Base-by-base conservation (phyloP, 768 basidiomycete genomes). In the Hydnomerulius pinastri region DNA sequence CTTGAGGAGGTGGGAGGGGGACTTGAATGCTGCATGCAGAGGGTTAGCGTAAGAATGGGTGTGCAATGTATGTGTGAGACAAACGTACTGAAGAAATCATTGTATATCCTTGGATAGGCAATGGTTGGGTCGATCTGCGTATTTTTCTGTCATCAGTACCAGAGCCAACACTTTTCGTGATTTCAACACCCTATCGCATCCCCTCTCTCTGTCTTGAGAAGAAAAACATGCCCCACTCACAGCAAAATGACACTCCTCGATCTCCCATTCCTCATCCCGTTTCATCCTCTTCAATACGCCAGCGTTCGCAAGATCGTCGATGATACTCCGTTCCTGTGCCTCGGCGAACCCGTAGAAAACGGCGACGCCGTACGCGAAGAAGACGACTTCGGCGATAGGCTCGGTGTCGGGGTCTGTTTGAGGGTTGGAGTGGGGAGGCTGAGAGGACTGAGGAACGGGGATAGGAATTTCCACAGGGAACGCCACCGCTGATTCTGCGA, bases 321-420 rank as follows among this genome's bases (percentile, higher is more conserved):
- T 66, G 36, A 98, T 84, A 56, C 83, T 82, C 51, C 75, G 77
- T 71, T 98, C 95, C 62, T 95, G 84, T 4, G 70, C 64, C 63
- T 94, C 92, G 2, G 77, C 69, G 46, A 98, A 75, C 1, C 95
- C 95, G 65, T 94, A 94, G 69, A 97, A 97, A 1, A 97, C 94
- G 0, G 82, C 83, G 1, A 97, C 95, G 15, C 95, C 95, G 63
- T 96, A 91, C 29, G 84, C 80, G 51, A 92, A 91, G 65, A 91
- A 90, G 7, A 92, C 77, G 0, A 78, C 86, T 61, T 92, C 89
- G 0, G 83, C 89, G 29, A 86, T 74, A 13, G 81, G 77, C 8
- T 79, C 77, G 15, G 50, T 0, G 33, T 49, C 44, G n/a, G 43
- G 6, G 7, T 62, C 63, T 45, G 18, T 45, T 11, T 52, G 54